These are phyloP conservation scores for Aulographum hederae DNA, from an alignment of 2,329 filamentous ascomycete species.

Conservation along the genomic window DNA sequence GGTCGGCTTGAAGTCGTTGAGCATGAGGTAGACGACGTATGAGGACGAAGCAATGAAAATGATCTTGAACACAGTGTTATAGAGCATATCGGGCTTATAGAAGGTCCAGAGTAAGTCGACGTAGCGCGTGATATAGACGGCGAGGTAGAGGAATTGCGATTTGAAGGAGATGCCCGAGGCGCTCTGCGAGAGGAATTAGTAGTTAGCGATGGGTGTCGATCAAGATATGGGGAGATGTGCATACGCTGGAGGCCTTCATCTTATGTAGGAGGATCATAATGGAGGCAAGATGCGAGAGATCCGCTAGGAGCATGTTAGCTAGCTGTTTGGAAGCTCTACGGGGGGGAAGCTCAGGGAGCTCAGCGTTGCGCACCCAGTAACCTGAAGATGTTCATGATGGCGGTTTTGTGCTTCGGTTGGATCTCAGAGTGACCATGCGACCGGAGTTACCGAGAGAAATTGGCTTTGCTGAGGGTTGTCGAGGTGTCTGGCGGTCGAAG, in stretches of 20 bases:
- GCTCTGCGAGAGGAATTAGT: conserved; percentile 40
- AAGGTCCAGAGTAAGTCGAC: conserved; percentile 75
- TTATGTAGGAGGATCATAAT: conserved; percentile 93
- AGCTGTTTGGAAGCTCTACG: conserved; percentile 11
- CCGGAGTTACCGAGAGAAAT: background rate
- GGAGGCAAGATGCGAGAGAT: conserved; percentile 87
- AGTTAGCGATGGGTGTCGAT: background rate
- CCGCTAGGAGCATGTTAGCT: conserved; percentile 36
- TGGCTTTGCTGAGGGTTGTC: too few relatives aligned
- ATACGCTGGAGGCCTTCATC: conserved; percentile 75
- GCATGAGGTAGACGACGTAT: conserved; percentile 97
- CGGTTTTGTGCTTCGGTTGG: conserved; percentile 8
- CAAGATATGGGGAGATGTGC: conserved; percentile 12
- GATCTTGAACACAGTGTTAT: conserved; percentile 92
- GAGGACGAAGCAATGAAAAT: conserved; percentile 79
- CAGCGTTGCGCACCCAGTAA: conserved; percentile 35
- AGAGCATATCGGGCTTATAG: conserved; percentile 48
- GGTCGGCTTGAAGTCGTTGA: conserved; percentile 90
- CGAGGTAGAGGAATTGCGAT: conserved; percentile 83
- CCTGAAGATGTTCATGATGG: conserved; percentile 52
- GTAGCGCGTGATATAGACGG: conserved; percentile 89
- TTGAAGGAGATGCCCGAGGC: conserved; percentile 98
- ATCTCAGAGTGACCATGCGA: conserved; percentile 6
- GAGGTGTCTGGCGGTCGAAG: too few relatives aligned
- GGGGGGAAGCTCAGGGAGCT: conserved; percentile 7